Evolutionary conservation across 345 rosid species (phyloP).

Genomic region (Gossypium thurberi): DNA sequence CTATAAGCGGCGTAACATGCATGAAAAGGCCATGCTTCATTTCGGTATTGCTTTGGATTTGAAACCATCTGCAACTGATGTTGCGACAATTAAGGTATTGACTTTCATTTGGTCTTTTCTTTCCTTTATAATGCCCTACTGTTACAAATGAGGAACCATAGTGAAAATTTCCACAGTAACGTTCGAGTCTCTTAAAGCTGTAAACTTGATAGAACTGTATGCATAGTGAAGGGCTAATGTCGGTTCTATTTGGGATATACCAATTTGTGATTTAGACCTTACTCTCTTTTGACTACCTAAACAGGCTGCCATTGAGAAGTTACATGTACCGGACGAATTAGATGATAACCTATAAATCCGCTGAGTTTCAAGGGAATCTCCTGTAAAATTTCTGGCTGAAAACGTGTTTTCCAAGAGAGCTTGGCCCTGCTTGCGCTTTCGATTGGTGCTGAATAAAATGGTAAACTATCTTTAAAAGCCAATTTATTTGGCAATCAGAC

Average conservation of each 20-base stretch:
- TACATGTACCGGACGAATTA: constrained; percentile 90
- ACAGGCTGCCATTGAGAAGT: constrained; percentile 96
- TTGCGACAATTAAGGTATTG: constrained; percentile 82
- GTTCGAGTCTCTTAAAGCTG: neutral
- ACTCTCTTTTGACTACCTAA: neutral
- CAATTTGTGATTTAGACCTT: neutral
- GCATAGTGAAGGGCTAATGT: neutral
- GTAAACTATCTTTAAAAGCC: constrained; percentile 7
- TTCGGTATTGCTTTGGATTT: constrained; percentile 94
- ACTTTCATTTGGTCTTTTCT: constrained; percentile 1
- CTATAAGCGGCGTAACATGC: constrained; percentile 65
- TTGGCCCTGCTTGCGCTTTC: constrained; percentile 46
- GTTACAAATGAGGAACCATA: neutral
- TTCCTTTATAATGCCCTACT: neutral
- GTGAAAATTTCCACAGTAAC: neutral
- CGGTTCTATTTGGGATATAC: neutral
- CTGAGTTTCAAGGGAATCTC: neutral
- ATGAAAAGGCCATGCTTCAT: constrained; percentile 91
- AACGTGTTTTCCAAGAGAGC: constrained; percentile 14
- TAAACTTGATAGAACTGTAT: neutral
- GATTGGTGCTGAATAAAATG: constrained; percentile 16
- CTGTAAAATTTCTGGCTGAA: constrained; percentile 18
- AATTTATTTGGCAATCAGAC: neutral
- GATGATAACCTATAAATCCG: constrained; percentile 49
- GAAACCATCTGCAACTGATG: constrained; percentile 96